Conservation (phyloP, 257 asterid species). For the Rauvolfia tetraphylla region DNA sequence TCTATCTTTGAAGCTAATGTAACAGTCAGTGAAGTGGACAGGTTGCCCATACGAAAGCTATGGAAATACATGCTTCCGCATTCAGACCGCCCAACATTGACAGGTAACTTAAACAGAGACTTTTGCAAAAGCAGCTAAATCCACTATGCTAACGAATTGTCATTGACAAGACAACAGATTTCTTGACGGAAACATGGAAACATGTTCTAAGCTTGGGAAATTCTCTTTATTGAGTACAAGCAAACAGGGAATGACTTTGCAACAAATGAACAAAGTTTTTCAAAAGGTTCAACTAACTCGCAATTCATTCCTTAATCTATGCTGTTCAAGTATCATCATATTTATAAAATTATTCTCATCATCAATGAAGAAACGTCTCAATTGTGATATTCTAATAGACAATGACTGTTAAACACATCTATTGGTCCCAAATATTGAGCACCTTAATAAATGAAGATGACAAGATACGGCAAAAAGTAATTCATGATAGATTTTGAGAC, state of each 20-base stretch:
- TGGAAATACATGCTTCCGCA: background rate
- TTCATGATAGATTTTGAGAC: background rate
- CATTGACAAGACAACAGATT: background rate
- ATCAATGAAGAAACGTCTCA: background rate
- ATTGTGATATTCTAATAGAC: background rate
- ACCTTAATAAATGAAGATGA: background rate
- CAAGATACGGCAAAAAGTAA: background rate
- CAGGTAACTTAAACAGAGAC: background rate
- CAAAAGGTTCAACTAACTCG: background rate
- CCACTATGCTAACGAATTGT: background rate
- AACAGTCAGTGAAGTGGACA: background rate
- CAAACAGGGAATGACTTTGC: background rate
- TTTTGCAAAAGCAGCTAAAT: background rate
- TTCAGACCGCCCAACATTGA: background rate
- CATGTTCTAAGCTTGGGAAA: no score
- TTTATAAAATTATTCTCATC: background rate
- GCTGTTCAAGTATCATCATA: no score
- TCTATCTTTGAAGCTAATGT: background rate
- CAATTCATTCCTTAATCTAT: background rate
- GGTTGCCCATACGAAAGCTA: constrained; percentile 7
- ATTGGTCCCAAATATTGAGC: background rate
- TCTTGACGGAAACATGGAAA: background rate
- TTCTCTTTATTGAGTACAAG: background rate
- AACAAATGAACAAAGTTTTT: no score
- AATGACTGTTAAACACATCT: background rate